These are phyloP conservation scores for Nepenthes gracilis DNA, from an alignment of 148 eudicot genomes.

Conservation along the genomic window DNA sequence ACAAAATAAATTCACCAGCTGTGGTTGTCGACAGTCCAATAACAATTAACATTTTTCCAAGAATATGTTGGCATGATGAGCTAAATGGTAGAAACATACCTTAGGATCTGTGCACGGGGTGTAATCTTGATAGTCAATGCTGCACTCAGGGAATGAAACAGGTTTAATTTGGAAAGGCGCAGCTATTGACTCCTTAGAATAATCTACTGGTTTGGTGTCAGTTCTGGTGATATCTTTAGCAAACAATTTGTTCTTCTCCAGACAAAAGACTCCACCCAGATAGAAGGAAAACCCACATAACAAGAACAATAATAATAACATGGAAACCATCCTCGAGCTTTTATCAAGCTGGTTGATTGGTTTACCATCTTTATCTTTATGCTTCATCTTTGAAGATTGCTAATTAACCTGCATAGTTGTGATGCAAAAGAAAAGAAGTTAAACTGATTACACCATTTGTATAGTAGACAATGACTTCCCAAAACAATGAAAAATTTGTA, in stretches of 20 bases:
- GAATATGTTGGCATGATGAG: not conserved
- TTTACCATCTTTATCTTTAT: conserved; percentile 65
- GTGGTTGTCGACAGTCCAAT: not conserved
- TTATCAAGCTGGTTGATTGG: conserved; percentile 37
- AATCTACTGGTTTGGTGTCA: conserved; percentile 16
- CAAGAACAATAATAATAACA: conserved; percentile 37
- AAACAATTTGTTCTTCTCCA: conserved; percentile 27
- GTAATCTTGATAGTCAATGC: conserved; percentile 57
- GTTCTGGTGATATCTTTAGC: conserved; percentile 22
- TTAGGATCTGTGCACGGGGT: conserved; percentile 98
- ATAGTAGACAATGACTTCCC: too few relatives aligned
- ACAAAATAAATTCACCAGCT: not conserved
- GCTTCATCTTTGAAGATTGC: conserved; percentile 43
- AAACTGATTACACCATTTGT: too few relatives aligned
- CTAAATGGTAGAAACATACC: conserved; percentile 25
- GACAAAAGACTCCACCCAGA: conserved; percentile 69
- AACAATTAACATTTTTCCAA: not conserved
- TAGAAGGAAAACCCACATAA: conserved; percentile 85
- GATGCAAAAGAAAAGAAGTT: not conserved
- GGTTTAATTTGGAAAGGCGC: conserved; percentile 43
- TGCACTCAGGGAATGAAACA: conserved; percentile 59
- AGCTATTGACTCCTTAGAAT: conserved; percentile 15
- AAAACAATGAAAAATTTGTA: too few relatives aligned
- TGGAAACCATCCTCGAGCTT: conserved; percentile 37
- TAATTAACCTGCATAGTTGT: conserved; percentile 27